Conservation (phyloP, 164 flowering plant species). For the Nelumbo lutea region DNA sequence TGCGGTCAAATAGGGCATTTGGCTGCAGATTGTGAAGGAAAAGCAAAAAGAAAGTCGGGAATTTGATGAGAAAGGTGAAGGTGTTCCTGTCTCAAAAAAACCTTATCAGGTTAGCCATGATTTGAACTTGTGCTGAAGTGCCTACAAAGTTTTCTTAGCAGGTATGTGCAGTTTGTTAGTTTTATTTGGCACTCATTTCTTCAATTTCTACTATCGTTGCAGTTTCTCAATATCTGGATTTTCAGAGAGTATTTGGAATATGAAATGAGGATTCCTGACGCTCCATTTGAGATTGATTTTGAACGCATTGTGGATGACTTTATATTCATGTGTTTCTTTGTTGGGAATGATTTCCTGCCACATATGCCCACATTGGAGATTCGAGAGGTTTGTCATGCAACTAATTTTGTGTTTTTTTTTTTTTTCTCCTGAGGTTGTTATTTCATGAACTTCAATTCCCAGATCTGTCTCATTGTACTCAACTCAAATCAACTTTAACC, state of each 20-base stretch:
- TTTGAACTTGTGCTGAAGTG: neutral
- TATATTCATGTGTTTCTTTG: conserved; percentile 95
- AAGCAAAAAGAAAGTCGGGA: conserved; percentile 89
- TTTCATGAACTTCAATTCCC: neutral
- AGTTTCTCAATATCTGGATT: conserved; percentile 95
- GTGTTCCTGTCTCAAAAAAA: conserved; percentile 48
- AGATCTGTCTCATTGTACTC: too few species aligned
- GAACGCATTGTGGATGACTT: conserved; percentile 92
- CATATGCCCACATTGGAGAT: conserved; percentile 99
- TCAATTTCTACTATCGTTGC: conserved; percentile 20
- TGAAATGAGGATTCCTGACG: conserved; percentile 79
- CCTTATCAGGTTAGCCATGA: conserved; percentile 72
- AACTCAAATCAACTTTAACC: too few species aligned
- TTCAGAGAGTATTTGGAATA: conserved; percentile 88
- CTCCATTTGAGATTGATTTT: conserved; percentile 69
- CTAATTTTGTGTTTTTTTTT: neutral
- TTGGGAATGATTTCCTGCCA: conserved; percentile 97
- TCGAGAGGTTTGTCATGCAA: conserved; percentile 69
- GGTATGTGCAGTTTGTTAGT: neutral
- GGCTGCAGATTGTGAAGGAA: conserved; percentile 94
- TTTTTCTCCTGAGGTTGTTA: neutral
- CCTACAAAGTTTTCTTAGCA: neutral
- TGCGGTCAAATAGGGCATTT: conserved; percentile 98
- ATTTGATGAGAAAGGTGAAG: conserved; percentile 88
- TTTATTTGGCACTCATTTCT: neutral